phyloP scores from a whole-genome alignment of 257 asterid species.

The Fraxinus quadrangulata region DNA sequence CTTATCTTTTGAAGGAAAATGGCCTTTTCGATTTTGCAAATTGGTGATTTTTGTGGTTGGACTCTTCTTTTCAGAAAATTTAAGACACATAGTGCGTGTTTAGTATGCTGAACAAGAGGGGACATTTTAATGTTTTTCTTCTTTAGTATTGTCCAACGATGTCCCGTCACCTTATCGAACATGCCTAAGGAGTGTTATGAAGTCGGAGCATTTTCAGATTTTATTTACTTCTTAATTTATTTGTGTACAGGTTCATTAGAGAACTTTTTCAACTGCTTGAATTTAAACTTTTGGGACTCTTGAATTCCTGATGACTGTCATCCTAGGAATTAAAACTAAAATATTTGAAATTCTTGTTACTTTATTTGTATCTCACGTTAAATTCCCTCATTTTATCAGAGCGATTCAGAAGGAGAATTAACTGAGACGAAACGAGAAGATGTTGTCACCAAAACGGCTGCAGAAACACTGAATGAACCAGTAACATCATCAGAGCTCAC shows the following conservation, averaged over 20 bases:
- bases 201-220: no score
- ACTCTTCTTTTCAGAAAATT: no score
- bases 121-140: background rate
- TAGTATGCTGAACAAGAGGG: background rate
- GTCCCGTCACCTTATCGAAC: no score
- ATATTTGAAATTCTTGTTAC: background rate
- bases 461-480: slow-evolving; percentile 32
- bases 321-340: no score
- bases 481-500: slow-evolving; percentile 42
- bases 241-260: no score
- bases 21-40: no score
- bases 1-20: background rate
- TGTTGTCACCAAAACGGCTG: slow-evolving; percentile 25
- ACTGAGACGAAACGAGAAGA: slow-evolving; percentile 26
- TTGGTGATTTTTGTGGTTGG: no score
- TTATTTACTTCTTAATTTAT: no score
- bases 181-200: no score
- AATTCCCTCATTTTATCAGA: slow-evolving; percentile 35
- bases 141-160: no score
- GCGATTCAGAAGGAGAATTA: slow-evolving; percentile 36
- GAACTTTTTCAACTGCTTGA: background rate
- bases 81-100: no score
- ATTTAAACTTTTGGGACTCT: background rate
- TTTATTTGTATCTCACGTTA: slow-evolving; percentile 2
- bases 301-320: background rate